Base-by-base conservation (phyloP, 768 basidiomycete species). In the Agrocybe chaxingu region DNA sequence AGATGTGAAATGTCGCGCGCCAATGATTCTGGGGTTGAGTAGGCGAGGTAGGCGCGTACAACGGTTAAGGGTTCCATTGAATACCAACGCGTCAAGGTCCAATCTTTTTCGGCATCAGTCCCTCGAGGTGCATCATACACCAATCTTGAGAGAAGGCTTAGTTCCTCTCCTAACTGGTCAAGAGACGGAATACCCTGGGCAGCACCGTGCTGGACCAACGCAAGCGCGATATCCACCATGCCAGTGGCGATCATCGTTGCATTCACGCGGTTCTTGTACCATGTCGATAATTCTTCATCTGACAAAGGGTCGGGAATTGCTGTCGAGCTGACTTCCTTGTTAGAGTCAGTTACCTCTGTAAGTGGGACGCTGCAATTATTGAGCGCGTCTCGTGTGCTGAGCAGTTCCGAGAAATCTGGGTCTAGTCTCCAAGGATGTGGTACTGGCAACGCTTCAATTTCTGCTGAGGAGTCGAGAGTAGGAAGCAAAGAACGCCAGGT, bases 141-240 rank as follows among this genome's bases (percentile, higher is more conserved):
- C 40, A 98, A 78, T 13, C 87, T 79, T 1, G 89, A 85, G 34
- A 99, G 78, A 6, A 98, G 80, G 56, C 84, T 89, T 36, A 98
- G 78, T 47, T 98, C 95, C 70, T 98, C 96, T 2, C 94, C 96
- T 2, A 94, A 67, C 60, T 84, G 82, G 57, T 96, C 95, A 37
- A 99, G 78, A 1, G 73, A 81, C 13, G 82, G 77, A 9, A 97
- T 73, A 10, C 87, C 87, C 57, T 82, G 81, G 7, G 92, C 86
- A 8, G 88, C 93, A 10, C 85, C 94, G 55, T 96, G 85, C 64
- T 97, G 95, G 7, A 92, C 77, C 40, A 87, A 74, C 6, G 82
- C 79, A 13, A 98, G 75, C 3, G 93, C 91, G 32, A 81, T 66
- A 58, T 94, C 88, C 38, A 94, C 70, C 69, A 92, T 79, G 1